Evolutionary conservation across 2,329 filamentous ascomycete species (phyloP).

Genomic region (Fusarium keratoplasticum): DNA sequence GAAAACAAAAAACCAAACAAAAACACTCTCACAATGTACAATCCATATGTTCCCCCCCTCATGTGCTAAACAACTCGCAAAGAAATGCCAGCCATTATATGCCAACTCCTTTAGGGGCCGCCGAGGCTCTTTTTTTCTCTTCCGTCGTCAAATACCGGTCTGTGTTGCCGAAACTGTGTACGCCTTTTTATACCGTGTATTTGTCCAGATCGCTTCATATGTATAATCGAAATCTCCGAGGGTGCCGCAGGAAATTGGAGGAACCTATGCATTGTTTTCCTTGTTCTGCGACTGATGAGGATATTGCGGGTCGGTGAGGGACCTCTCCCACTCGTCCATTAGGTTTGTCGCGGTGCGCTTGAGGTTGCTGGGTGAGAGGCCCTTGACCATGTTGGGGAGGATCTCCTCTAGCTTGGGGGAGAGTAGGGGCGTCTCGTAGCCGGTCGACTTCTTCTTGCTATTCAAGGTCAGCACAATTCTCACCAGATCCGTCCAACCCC

Average conservation of each 20-base stretch:
- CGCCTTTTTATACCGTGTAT: constrained; percentile 24
- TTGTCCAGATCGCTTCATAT: constrained; percentile 32
- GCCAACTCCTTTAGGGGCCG: constrained; percentile 29
- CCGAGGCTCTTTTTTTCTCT: constrained; percentile 24
- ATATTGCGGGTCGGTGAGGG: constrained; percentile 47
- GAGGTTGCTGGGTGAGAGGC: constrained; percentile 79
- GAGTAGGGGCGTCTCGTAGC: constrained; percentile 48
- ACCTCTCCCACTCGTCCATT: constrained; percentile 91
- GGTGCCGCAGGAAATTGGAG: constrained; percentile 22
- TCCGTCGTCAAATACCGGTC: constrained; percentile 37
- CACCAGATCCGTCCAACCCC: background rate
- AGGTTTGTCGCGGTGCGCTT: constrained; percentile 86
- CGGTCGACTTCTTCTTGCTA: constrained; percentile 50
- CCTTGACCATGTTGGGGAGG: constrained; percentile 77
- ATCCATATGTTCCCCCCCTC: constrained; percentile 21
- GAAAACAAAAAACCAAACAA: constrained; percentile 12
- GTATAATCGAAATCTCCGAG: constrained; percentile 35
- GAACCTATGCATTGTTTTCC: constrained; percentile 47
- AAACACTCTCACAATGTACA: constrained; percentile 23
- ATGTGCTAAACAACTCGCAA: constrained; percentile 21
- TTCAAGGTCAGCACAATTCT: constrained; percentile 17
- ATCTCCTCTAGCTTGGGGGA: constrained; percentile 64
- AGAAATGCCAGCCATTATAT: constrained; percentile 21
- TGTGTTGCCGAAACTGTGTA: constrained; percentile 36
- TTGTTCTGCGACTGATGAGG: constrained; percentile 44